A percentile compares a stretch with the other conserved stretches of the same genome.
phyloP scores from a whole-genome alignment of 306 rosid species.

The Prunus davidiana region DNA sequence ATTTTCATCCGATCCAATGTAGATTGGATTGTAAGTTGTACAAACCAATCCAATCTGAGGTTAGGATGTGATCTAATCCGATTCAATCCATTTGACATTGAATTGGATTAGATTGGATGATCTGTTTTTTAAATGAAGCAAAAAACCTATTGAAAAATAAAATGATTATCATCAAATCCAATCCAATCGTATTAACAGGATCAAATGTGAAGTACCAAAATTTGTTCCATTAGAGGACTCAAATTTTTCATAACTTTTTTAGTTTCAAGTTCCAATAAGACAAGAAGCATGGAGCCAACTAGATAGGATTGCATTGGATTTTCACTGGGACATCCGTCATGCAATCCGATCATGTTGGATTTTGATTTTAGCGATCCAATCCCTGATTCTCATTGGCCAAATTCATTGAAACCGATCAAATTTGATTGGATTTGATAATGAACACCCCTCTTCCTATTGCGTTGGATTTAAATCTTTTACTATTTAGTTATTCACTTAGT shows the following conservation, averaged over 20 bases:
- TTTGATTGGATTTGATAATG: neutral
- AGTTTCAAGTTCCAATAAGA: neutral
- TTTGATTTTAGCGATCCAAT: neutral
- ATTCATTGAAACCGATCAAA: neutral
- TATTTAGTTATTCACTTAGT: neutral
- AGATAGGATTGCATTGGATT: neutral
- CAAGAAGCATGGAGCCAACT: neutral
- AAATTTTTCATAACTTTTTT: neutral
- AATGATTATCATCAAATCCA: neutral
- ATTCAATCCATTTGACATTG: neutral
- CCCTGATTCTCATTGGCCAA: neutral
- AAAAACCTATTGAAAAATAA: neutral
- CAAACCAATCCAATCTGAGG: neutral
- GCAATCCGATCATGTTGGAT: neutral
- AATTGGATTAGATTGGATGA: neutral
- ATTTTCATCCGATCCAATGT: neutral
- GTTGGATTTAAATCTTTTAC: neutral
- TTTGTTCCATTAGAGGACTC: neutral
- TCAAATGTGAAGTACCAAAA: neutral
- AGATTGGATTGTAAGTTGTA: neutral
- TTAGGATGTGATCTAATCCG: neutral
- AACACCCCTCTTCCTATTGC: neutral
- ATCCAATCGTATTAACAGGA: neutral
- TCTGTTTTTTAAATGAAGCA: neutral
- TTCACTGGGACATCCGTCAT: neutral